Evolutionary conservation across 805 yeast species (phyloP).

Genomic region (Geotrichum ghanense): DNA sequence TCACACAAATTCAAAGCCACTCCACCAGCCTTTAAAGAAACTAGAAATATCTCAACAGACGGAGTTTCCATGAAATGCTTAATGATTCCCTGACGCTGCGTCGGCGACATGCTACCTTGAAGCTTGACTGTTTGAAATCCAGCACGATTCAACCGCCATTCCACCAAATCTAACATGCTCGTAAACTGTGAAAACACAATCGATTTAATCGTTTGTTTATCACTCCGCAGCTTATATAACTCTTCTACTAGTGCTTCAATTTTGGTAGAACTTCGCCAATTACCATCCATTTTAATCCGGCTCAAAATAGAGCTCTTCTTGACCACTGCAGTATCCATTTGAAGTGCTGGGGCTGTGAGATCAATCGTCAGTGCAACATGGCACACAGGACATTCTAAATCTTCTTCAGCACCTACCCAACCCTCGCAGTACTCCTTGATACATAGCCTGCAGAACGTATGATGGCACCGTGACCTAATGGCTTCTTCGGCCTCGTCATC

Average conservation of each 20-base stretch:
- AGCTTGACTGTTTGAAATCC: slow-evolving; percentile 91
- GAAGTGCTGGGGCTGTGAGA: slow-evolving; percentile 73
- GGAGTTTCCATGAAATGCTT: slow-evolving; percentile 87
- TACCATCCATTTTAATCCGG: slow-evolving; percentile 67
- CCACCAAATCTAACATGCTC: slow-evolving; percentile 89
- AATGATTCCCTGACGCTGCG: slow-evolving; percentile 86
- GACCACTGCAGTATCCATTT: slow-evolving; percentile 47
- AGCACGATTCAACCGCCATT: slow-evolving; percentile 89
- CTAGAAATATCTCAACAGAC: slow-evolving; percentile 84
- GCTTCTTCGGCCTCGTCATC: slow-evolving; percentile 99
- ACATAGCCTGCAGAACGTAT: slow-evolving; percentile 86
- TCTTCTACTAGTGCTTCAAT: slow-evolving; percentile 95
- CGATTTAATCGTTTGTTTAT: slow-evolving; percentile 79
- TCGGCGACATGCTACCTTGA: slow-evolving; percentile 96
- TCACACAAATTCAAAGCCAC: slow-evolving; percentile 94
- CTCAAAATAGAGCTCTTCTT: slow-evolving; percentile 64
- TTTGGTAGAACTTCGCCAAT: slow-evolving; percentile 93
- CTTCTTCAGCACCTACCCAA: slow-evolving; percentile 41
- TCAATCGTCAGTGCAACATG: slow-evolving; percentile 90
- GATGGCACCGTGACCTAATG: slow-evolving; percentile 88
- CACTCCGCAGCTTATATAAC: slow-evolving; percentile 74
- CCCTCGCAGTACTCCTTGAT: slow-evolving; percentile 82
- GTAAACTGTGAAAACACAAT: slow-evolving; percentile 97
- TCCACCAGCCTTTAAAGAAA: slow-evolving; percentile 96
- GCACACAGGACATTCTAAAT: slow-evolving; percentile 87